Percentiles rank a stretch among this genome's conserved stretches.
Conservation (phyloP, 202 grass and related monocot species). For the Cymbopogon flexuosus region DNA sequence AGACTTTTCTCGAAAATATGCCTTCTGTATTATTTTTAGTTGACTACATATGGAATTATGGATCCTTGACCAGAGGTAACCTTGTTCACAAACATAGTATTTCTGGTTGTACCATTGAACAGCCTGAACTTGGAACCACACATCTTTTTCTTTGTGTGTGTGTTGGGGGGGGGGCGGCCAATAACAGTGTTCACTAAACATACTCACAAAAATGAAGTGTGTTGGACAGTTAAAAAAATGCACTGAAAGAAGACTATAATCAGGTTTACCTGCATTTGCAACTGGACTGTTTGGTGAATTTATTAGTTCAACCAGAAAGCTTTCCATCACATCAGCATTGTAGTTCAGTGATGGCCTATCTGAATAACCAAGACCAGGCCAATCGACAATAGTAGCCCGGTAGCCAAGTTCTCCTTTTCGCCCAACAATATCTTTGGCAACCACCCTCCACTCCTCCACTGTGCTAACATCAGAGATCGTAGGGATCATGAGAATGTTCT, state of each 20-base stretch:
- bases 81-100: neutral
- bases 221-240: neutral
- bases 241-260: constrained; percentile 7
- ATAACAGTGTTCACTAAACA: neutral
- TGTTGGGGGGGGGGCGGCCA: no score
- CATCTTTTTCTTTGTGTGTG: neutral
- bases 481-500: constrained; percentile 87
- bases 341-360: constrained; percentile 89
- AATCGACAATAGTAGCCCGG: constrained; percentile 85
- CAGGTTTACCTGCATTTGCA: constrained; percentile 59
- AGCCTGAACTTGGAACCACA: neutral
- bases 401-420: constrained; percentile 58
- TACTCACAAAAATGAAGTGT: neutral
- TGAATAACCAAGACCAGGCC: constrained; percentile 93
- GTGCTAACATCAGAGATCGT: constrained; percentile 98
- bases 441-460: constrained; percentile 80
- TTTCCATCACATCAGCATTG: constrained; percentile 86
- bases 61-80: neutral
- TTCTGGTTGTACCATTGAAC: neutral
- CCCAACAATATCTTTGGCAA: constrained; percentile 69
- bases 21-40: constrained; percentile 2
- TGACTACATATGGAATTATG: neutral
- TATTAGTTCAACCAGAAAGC: constrained; percentile 74
- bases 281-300: constrained; percentile 73
- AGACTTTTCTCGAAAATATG: neutral